Percentiles rank a stretch among this genome's conserved stretches.
Conservation (phyloP, 176 grass and related monocot genomes). For the Tuctoria greenei region DNA sequence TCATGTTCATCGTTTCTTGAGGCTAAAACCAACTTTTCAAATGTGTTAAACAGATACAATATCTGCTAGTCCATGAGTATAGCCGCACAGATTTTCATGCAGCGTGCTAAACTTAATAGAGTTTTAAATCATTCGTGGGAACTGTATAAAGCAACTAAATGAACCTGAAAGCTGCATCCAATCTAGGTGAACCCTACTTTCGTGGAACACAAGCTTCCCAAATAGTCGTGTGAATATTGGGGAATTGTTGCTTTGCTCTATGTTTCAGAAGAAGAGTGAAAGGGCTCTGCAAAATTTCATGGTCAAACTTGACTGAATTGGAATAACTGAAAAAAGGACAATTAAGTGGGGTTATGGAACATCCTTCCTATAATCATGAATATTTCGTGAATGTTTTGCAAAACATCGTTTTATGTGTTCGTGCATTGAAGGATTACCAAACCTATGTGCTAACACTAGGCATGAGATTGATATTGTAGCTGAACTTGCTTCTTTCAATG, state of each 20-base stretch:
- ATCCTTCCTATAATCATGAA: neutral
- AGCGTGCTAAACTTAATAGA: neutral
- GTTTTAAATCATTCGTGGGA: neutral
- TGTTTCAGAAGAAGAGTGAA: neutral
- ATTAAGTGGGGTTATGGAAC: neutral
- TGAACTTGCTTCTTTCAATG: neutral
- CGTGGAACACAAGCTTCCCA: neutral
- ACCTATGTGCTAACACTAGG: neutral
- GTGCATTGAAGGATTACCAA: neutral
- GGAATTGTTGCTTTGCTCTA: neutral
- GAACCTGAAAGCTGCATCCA: neutral
- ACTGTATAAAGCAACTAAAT: neutral
- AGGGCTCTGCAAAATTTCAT: neutral
- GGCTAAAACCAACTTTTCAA: neutral
- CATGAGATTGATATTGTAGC: neutral
- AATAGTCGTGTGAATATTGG: neutral
- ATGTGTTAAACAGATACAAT: neutral
- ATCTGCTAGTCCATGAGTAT: neutral
- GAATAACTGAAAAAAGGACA: neutral
- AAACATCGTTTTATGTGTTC: neutral
- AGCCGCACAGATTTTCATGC: neutral
- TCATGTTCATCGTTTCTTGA: conserved; percentile 1
- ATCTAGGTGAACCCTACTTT: neutral
- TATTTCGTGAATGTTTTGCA: neutral
- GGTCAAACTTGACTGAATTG: neutral